These are phyloP conservation scores for Picea sitchensis DNA, from an alignment of 75 land plant species.

Conservation along the genomic window DNA sequence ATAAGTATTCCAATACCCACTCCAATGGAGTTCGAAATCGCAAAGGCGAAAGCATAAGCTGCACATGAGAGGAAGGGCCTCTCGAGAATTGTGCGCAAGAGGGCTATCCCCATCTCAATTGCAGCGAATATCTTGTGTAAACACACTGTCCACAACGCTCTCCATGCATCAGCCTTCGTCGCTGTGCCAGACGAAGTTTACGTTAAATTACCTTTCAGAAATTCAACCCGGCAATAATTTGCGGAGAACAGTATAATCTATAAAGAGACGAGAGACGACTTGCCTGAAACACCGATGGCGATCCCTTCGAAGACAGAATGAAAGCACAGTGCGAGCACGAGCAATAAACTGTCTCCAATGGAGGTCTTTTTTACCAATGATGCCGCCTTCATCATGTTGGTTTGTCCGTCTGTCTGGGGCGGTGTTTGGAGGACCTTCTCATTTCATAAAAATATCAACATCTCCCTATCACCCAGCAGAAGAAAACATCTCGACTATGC, in stretches of 20 bases:
- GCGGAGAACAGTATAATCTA: too few species aligned
- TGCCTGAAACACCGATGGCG: slow-evolving; percentile 82
- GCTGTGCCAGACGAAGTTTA: slow-evolving; percentile 21
- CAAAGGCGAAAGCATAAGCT: slow-evolving; percentile 85
- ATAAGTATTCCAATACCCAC: slow-evolving; percentile 79
- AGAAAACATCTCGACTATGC: too few species aligned
- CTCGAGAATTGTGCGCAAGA: slow-evolving; percentile 63
- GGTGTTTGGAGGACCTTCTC: background rate
- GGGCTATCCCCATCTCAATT: slow-evolving; percentile 87
- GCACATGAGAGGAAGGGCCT: slow-evolving; percentile 49
- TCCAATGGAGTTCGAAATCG: slow-evolving; percentile 79
- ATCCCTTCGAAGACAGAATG: slow-evolving; percentile 94
- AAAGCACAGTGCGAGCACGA: slow-evolving; percentile 77
- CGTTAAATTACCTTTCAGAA: too few species aligned
- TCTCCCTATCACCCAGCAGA: too few species aligned
- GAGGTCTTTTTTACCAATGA: slow-evolving; percentile 16
- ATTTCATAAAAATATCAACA: too few species aligned
- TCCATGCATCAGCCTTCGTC: slow-evolving; percentile 69
- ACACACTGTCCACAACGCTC: slow-evolving; percentile 66
- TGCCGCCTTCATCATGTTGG: background rate
- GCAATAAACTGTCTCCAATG: slow-evolving; percentile 62
- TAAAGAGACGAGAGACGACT: background rate
- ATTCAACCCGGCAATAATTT: too few species aligned
- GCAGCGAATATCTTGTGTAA: slow-evolving; percentile 91
- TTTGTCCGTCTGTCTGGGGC: background rate